A percentile compares a stretch with the other conserved stretches of the same genome.
These are phyloP conservation scores for Pythium folliculosum DNA, from an alignment of 352 stramenopile genomes.

Conservation along the genomic window DNA sequence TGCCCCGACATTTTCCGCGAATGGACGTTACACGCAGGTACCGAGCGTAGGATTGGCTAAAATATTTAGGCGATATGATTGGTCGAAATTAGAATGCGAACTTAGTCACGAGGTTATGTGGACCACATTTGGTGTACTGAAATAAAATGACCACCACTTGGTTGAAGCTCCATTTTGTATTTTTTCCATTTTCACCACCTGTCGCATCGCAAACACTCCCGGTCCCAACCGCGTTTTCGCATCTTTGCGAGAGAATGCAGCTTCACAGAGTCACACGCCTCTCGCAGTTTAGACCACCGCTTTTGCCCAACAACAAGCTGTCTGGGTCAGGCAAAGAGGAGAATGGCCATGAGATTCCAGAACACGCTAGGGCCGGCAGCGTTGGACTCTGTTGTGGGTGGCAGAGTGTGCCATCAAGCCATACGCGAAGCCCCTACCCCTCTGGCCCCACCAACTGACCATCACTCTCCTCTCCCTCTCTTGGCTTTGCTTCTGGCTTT, in stretches of 20 bases:
- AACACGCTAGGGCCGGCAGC: neutral
- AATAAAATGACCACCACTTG: neutral
- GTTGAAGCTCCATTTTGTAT: constrained; percentile 5
- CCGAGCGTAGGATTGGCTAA: constrained; percentile 10
- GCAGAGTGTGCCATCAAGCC: neutral
- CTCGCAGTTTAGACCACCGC: too few species aligned
- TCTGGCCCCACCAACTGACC: constrained; percentile 8
- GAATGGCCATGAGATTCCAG: constrained; percentile 8
- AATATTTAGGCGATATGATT: neutral
- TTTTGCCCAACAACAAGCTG: too few species aligned
- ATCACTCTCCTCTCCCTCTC: constrained; percentile 11
- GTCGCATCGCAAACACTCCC: constrained; percentile 14
- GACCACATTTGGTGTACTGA: constrained; percentile 5
- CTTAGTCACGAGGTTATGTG: constrained; percentile 1
- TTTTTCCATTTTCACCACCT: neutral
- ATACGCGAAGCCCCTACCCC: neutral
- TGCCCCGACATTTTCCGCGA: constrained; percentile 1
- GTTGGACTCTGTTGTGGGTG: neutral
- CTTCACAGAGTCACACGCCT: constrained; percentile 10
- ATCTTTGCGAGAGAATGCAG: neutral
- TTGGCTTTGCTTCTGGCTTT: too few species aligned
- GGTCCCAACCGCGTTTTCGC: neutral
- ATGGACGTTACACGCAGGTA: constrained; percentile 11
- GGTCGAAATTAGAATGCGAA: neutral
- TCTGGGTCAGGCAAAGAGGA: neutral